These are phyloP conservation scores for Phytophthora pseudosyringae DNA, from an alignment of 352 stramenopile genomes.

Conservation along the genomic window DNA sequence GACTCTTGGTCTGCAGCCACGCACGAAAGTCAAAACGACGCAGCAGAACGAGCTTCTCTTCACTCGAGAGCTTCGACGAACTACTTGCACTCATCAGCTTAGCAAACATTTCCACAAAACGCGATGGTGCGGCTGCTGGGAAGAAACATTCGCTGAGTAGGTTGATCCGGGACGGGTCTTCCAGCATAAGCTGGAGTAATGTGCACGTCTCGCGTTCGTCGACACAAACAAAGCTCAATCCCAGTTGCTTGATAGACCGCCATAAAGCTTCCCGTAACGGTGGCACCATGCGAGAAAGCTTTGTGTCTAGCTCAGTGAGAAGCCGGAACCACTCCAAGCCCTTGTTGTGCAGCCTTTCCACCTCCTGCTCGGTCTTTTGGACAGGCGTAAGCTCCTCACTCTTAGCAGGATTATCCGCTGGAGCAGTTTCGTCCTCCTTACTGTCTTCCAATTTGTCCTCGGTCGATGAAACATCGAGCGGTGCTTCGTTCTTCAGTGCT, in stretches of 20 bases:
- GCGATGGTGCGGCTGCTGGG: slow-evolving; percentile 66
- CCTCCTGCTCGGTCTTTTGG: slow-evolving; percentile 42
- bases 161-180: slow-evolving; percentile 82
- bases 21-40: slow-evolving; percentile 77
- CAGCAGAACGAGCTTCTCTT: slow-evolving; percentile 78
- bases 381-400: slow-evolving; percentile 12
- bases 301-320: slow-evolving; percentile 82
- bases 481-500: slow-evolving; percentile 25
- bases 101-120: slow-evolving; percentile 90
- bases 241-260: slow-evolving; percentile 84
- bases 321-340: slow-evolving; percentile 86
- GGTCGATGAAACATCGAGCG: slow-evolving; percentile 1
- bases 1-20: slow-evolving; percentile 72
- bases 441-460: not conserved
- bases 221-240: slow-evolving; percentile 78
- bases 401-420: not conserved
- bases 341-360: slow-evolving; percentile 69
- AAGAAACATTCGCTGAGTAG: slow-evolving; percentile 87
- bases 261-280: slow-evolving; percentile 84
- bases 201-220: slow-evolving; percentile 85
- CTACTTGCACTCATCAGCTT: slow-evolving; percentile 83
- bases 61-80: slow-evolving; percentile 67
- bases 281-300: slow-evolving; percentile 81
- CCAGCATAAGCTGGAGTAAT: slow-evolving; percentile 84
- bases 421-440: slow-evolving; percentile 14